phyloP scores from a whole-genome alignment of 768 basidiomycete genomes.

The Leccinellum luteum region DNA sequence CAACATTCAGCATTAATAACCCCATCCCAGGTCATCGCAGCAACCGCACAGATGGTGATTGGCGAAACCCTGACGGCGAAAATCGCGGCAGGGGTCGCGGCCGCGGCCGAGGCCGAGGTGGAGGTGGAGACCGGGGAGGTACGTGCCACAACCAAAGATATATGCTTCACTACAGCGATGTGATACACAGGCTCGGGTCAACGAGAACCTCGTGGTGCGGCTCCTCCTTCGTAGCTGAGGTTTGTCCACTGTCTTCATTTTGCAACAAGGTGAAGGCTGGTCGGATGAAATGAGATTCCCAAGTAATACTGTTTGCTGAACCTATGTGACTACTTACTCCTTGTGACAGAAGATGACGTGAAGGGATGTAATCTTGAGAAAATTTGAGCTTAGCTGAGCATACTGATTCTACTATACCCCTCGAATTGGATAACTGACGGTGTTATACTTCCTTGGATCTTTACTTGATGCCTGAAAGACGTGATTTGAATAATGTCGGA shows the following conservation, averaged over 20 bases:
- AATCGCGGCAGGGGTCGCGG: conserved; percentile 41
- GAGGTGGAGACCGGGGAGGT: conserved; percentile 42
- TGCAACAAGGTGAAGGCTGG: background rate
- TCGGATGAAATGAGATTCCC: background rate
- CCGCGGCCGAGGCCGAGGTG: conserved; percentile 43
- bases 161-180: background rate
- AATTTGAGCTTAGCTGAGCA: background rate
- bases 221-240: conserved; percentile 18
- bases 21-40: conserved; percentile 13
- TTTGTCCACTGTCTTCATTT: background rate
- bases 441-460: background rate
- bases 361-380: conserved; percentile 3
- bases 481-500: background rate
- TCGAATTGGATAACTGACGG: background rate
- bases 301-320: background rate
- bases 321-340: background rate
- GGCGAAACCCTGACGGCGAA: conserved; percentile 44
- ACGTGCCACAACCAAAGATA: conserved; percentile 11
- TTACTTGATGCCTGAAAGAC: background rate
- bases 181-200: conserved; percentile 16
- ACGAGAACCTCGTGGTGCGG: conserved; percentile 20
- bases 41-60: conserved; percentile 39
- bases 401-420: background rate
- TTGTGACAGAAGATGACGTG: background rate
- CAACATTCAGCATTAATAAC: background rate